Evolutionary conservation across 2,329 filamentous ascomycete genomes (phyloP).

Genomic region (Penicillium sp.): DNA sequence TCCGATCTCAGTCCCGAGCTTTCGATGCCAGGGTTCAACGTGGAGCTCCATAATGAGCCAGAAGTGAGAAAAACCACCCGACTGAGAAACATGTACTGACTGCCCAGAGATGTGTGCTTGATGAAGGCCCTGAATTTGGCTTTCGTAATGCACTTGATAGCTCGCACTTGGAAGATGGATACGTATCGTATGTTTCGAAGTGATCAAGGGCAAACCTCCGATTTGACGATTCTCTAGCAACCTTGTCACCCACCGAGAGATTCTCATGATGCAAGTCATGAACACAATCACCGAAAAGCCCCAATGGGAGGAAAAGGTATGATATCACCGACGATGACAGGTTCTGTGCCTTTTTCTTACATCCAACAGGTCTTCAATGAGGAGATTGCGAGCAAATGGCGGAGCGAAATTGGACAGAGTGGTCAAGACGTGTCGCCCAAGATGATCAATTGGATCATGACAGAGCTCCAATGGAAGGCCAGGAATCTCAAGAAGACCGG

Average conservation of each 20-base stretch:
- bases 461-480: conserved; percentile 56
- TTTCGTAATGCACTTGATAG: conserved; percentile 1
- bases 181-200: background rate
- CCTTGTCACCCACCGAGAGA: conserved; percentile 28
- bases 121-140: background rate
- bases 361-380: conserved; percentile 36
- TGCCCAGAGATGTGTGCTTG: background rate
- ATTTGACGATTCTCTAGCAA: background rate
- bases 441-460: conserved; percentile 46
- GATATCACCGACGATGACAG: background rate
- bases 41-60: background rate
- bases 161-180: background rate
- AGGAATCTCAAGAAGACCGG: conserved; percentile 40
- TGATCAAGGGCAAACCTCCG: background rate
- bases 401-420: conserved; percentile 26
- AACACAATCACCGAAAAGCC: conserved; percentile 47
- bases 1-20: background rate
- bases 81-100: background rate
- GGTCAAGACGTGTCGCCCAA: conserved; percentile 31
- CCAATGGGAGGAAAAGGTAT: conserved; percentile 45
- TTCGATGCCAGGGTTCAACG: background rate
- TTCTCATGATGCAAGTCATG: conserved; percentile 46
- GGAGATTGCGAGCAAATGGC: conserved; percentile 38
- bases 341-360: no score
- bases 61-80: background rate